These are phyloP conservation scores for Metschnikowia noctiluminum DNA, from an alignment of 805 yeast genomes.

Conservation along the genomic window DNA sequence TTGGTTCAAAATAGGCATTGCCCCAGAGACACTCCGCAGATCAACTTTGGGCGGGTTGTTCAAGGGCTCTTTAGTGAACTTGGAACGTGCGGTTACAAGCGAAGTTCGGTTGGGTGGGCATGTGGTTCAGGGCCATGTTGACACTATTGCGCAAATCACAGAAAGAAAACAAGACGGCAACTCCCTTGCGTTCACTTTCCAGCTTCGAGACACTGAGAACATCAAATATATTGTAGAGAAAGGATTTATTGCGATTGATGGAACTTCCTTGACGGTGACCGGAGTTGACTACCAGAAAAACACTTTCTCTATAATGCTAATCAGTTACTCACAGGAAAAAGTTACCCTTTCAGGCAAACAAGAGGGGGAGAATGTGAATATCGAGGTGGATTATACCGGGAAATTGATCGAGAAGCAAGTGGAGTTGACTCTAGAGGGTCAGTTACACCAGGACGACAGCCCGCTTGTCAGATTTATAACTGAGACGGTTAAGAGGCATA, in stretches of 20 bases:
- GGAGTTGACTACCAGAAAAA: slow-evolving; percentile 57
- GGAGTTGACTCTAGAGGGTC: slow-evolving; percentile 49
- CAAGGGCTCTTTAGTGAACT: slow-evolving; percentile 64
- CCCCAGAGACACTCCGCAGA: slow-evolving; percentile 86
- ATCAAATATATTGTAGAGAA: slow-evolving; percentile 84
- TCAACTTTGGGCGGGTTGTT: slow-evolving; percentile 67
- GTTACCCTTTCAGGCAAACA: slow-evolving; percentile 69
- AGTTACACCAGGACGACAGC: slow-evolving; percentile 47
- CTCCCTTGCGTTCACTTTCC: slow-evolving; percentile 72
- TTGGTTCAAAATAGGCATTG: slow-evolving; percentile 81
- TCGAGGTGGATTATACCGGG: slow-evolving; percentile 94
- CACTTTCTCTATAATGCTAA: slow-evolving; percentile 83
- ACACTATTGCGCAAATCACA: slow-evolving; percentile 72
- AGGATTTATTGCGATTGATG: slow-evolving; percentile 92
- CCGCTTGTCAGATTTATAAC: slow-evolving; percentile 48
- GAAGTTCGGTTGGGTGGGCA: slow-evolving; percentile 94
- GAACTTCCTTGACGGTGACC: slow-evolving; percentile 87
- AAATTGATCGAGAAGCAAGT: slow-evolving; percentile 89
- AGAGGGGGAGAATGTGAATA: slow-evolving; percentile 67
- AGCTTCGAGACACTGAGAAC: slow-evolving; percentile 58
- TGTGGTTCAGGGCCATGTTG: slow-evolving; percentile 97
- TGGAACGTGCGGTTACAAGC: slow-evolving; percentile 87
- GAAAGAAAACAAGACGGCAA: slow-evolving; percentile 60
- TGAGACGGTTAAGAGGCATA: slow-evolving; percentile 25
- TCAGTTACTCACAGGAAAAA: slow-evolving; percentile 81